These are phyloP conservation scores for Talaromyces sp. DNA, from an alignment of 2,329 filamentous ascomycete species.

Conservation along the genomic window DNA sequence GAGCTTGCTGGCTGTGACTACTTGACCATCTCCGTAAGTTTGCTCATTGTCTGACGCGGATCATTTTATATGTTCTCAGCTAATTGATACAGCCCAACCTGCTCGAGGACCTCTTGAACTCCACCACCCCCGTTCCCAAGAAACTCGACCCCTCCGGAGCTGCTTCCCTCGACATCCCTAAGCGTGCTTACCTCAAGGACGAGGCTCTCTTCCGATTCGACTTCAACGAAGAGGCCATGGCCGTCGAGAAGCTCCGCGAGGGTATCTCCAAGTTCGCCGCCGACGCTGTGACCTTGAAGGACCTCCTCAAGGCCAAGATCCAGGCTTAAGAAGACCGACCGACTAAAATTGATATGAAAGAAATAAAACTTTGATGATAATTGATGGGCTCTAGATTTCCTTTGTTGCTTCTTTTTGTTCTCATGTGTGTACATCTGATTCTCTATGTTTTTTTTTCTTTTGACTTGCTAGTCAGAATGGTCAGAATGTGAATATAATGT, in stretches of 20 bases:
- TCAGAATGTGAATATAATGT: conserved; percentile 1
- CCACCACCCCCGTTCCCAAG: conserved; percentile 74
- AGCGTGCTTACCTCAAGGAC: conserved; percentile 85
- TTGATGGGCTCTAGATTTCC: conserved; percentile 6
- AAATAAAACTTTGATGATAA: conserved; percentile 11
- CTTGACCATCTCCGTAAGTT: conserved; percentile 87
- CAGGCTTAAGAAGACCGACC: conserved; percentile 34
- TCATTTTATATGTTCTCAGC: conserved; percentile 3
- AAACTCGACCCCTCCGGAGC: conserved; percentile 78
- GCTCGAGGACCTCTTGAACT: conserved; percentile 91
- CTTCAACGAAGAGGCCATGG: conserved; percentile 99
- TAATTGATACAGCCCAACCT: conserved; percentile 67
- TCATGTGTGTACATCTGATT: conserved; percentile 1
- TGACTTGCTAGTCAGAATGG: conserved; percentile 1
- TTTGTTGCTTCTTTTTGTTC: background rate
- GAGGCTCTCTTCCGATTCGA: conserved; percentile 94
- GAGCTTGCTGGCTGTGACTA: conserved; percentile 98
- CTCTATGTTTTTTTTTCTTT: background rate
- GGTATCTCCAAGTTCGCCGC: conserved; percentile 99
- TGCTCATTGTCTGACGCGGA: background rate
- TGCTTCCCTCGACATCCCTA: conserved; percentile 68
- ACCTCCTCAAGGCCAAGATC: conserved; percentile 85
- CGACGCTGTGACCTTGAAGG: conserved; percentile 90
- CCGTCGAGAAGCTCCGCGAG: conserved; percentile 97
- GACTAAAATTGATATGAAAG: background rate